Conservation (phyloP, 2,329 filamentous ascomycete species). For the Exophiala spinifera region DNA sequence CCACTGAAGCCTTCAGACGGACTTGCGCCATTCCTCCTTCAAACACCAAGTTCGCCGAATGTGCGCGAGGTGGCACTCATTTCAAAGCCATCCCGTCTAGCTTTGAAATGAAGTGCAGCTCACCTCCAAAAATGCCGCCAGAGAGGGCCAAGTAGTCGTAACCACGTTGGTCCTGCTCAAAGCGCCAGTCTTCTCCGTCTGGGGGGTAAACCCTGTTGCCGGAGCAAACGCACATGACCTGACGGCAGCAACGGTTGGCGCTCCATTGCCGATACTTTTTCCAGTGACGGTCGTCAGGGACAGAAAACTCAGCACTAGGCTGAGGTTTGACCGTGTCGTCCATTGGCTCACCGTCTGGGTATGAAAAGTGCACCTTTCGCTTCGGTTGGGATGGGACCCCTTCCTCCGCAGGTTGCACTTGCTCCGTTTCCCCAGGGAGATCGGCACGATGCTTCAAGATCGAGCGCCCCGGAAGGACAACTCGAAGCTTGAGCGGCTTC, state of each 20-base stretch:
- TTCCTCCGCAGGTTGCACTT: not conserved
- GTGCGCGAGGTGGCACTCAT: too few species aligned
- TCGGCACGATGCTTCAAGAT: slow-evolving; percentile 18
- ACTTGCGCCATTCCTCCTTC: not conserved
- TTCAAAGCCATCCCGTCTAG: not conserved
- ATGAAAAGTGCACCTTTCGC: too few species aligned
- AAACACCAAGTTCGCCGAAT: not conserved
- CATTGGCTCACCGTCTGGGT: too few species aligned
- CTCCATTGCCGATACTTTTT: too few species aligned
- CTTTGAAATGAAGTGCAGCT: not conserved
- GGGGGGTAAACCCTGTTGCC: not conserved
- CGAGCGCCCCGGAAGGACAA: slow-evolving; percentile 7
- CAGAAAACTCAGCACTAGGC: not conserved
- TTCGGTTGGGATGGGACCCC: too few species aligned
- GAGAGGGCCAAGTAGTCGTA: slow-evolving; percentile 17
- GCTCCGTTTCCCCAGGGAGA: slow-evolving; percentile 7
- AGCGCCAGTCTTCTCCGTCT: slow-evolving; percentile 10
- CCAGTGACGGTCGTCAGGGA: too few species aligned
- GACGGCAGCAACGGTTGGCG: too few species aligned
- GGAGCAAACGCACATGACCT: too few species aligned
- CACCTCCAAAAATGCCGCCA: slow-evolving; percentile 7
- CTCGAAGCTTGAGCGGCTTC: slow-evolving; percentile 18
- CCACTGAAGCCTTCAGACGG: slow-evolving; percentile 17
- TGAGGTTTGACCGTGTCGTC: not conserved
- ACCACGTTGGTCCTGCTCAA: slow-evolving; percentile 9